Conservation (phyloP, 2,329 filamentous ascomycete species). For the Phialemoniopsis sp. region DNA sequence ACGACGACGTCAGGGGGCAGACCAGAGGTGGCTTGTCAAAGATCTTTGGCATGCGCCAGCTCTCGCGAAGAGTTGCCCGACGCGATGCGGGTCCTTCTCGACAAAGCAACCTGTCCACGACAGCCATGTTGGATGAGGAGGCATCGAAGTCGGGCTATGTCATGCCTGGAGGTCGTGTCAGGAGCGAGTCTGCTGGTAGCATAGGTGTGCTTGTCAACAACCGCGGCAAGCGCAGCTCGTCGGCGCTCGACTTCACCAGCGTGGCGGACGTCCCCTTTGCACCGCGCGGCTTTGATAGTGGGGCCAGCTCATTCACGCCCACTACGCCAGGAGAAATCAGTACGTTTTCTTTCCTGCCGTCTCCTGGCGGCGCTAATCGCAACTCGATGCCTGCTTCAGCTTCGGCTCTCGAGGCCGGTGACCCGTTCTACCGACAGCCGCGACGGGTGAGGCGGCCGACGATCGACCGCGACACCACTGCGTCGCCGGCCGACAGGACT, state of each 20-base stretch:
- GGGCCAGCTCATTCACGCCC: conserved; percentile 62
- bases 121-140: conserved; percentile 72
- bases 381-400: conserved; percentile 38
- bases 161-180: conserved; percentile 47
- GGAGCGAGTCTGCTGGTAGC: conserved; percentile 59
- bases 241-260: conserved; percentile 47
- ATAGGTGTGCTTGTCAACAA: conserved; percentile 43
- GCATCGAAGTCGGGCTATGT: conserved; percentile 59
- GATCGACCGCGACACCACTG: conserved; percentile 46
- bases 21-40: conserved; percentile 81
- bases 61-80: conserved; percentile 68
- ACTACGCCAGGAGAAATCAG: conserved; percentile 68
- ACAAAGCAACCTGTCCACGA: conserved; percentile 77
- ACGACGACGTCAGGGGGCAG: conserved; percentile 65
- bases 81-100: conserved; percentile 59
- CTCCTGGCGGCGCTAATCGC: conserved; percentile 43
- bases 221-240: conserved; percentile 47
- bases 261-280: conserved; percentile 38
- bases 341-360: conserved; percentile 67
- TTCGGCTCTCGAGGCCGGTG: conserved; percentile 47
- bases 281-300: conserved; percentile 47
- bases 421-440: conserved; percentile 88
- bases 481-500: conserved; percentile 25
- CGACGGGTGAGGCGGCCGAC: conserved; percentile 47
- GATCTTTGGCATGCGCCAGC: conserved; percentile 86